Evolutionary conservation across 164 flowering plant species (phyloP).

Genomic region (Kalanchoe fedtschenkoi): DNA sequence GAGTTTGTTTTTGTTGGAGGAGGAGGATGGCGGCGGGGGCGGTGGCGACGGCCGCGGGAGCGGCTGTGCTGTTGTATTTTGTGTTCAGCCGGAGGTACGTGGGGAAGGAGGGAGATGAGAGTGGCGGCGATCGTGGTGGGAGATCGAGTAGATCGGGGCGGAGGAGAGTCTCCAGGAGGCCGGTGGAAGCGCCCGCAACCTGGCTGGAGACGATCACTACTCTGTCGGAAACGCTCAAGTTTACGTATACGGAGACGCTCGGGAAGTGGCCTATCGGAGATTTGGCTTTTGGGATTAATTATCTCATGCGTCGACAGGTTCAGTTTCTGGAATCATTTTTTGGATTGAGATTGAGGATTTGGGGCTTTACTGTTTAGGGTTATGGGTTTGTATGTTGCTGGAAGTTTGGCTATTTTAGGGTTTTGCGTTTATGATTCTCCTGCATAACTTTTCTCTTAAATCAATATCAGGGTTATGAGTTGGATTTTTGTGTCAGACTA

Average conservation of each 20-base stretch:
- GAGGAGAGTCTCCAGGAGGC: slow-evolving; percentile 38
- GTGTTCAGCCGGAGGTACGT: slow-evolving; percentile 22
- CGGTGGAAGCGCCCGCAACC: slow-evolving; percentile 86
- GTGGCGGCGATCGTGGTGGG: slow-evolving; percentile 16
- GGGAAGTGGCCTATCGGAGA: slow-evolving; percentile 98
- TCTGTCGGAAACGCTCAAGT: slow-evolving; percentile 75
- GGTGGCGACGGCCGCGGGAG: slow-evolving; percentile 64
- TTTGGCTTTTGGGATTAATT: slow-evolving; percentile 92
- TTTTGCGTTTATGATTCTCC: too few relatives aligned
- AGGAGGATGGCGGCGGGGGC: slow-evolving; percentile 48
- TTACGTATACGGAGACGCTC: slow-evolving; percentile 85
- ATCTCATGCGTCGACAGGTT: slow-evolving; percentile 79
- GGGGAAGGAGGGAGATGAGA: slow-evolving; percentile 15
- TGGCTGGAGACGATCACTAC: slow-evolving; percentile 71
- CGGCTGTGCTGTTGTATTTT: slow-evolving; percentile 40
- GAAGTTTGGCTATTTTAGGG: too few relatives aligned
- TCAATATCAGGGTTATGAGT: neutral
- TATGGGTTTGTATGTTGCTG: neutral
- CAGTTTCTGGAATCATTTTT: neutral
- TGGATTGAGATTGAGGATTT: neutral
- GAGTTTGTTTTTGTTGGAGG: neutral
- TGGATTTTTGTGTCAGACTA: slow-evolving; percentile 42
- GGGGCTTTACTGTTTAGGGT: neutral
- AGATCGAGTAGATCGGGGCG: slow-evolving; percentile 22
- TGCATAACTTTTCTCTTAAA: neutral